phyloP scores from a whole-genome alignment of 2,329 filamentous ascomycete genomes.

The Paraphoma sp. region DNA sequence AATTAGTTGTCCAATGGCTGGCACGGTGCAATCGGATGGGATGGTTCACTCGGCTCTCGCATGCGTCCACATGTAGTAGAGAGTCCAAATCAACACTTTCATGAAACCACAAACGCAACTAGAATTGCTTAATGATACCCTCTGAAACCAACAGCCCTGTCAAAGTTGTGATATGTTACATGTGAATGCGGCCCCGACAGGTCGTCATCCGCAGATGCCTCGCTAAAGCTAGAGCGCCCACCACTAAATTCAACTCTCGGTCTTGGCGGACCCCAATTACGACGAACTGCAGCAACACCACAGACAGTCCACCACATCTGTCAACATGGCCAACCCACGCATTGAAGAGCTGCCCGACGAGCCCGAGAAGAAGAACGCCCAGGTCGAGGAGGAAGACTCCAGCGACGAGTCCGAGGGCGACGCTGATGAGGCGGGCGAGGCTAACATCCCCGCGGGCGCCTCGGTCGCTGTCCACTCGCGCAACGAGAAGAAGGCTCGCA shows the following conservation, averaged over 20 bases:
- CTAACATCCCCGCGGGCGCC: conserved; percentile 80
- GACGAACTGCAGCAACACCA: conserved; percentile 19
- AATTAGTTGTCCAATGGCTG: conserved; percentile 46
- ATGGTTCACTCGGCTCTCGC: conserved; percentile 49
- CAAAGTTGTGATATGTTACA: not conserved
- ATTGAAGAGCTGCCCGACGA: conserved; percentile 96
- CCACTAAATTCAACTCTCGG: conserved; percentile 23
- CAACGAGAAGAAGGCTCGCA: conserved; percentile 99
- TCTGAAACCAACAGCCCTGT: conserved; percentile 16
- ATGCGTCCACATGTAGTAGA: conserved; percentile 48
- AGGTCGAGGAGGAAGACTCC: conserved; percentile 75
- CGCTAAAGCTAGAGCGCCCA: conserved; percentile 39
- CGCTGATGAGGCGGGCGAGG: conserved; percentile 63
- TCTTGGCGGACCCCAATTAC: conserved; percentile 21
- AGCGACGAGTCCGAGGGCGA: conserved; percentile 80
- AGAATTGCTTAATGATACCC: conserved; percentile 45
- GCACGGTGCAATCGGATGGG: conserved; percentile 50
- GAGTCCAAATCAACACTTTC: conserved; percentile 47
- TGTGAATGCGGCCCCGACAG: conserved; percentile 5
- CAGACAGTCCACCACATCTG: conserved; percentile 40
- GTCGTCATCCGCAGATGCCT: conserved; percentile 14
- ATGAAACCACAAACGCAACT: conserved; percentile 45
- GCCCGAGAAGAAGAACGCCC: conserved; percentile 77
- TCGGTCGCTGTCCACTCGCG: conserved; percentile 93
- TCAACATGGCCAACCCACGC: conserved; percentile 93